These are phyloP conservation scores for Zalerion maritima DNA, from an alignment of 495 filamentous ascomycete species.

Conservation along the genomic window DNA sequence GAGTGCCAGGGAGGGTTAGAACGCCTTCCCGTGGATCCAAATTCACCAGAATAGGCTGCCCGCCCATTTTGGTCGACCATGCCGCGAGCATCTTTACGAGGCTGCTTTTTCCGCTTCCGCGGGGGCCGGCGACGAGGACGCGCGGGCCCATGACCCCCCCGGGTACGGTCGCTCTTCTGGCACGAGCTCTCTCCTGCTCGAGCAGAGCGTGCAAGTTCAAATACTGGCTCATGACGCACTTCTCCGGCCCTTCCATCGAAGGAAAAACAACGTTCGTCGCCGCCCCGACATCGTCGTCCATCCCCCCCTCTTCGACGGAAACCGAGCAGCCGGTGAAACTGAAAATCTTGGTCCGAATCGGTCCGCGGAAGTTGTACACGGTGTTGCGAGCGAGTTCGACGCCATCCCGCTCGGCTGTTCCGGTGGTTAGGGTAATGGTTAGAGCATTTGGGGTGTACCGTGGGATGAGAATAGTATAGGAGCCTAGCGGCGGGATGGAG, in stretches of 20 bases:
- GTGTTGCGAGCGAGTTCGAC: slow-evolving; percentile 77
- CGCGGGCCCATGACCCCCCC: slow-evolving; percentile 48
- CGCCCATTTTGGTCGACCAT: slow-evolving; percentile 63
- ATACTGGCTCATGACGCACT: slow-evolving; percentile 68
- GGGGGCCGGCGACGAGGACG: slow-evolving; percentile 71
- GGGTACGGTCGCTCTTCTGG: slow-evolving; percentile 28
- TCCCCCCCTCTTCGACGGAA: slow-evolving; percentile 55
- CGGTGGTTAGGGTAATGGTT: slow-evolving; percentile 44
- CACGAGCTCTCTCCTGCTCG: slow-evolving; percentile 46
- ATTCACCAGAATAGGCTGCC: slow-evolving; percentile 73
- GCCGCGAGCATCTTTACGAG: slow-evolving; percentile 66
- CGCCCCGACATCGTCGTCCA: slow-evolving; percentile 28
- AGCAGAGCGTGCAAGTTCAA: slow-evolving; percentile 80
- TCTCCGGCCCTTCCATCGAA: slow-evolving; percentile 73
- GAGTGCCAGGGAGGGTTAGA: slow-evolving; percentile 67
- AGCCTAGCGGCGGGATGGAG: too few species aligned
- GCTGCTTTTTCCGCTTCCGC: slow-evolving; percentile 73
- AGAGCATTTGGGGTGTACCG: slow-evolving; percentile 4
- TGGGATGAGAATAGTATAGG: too few species aligned
- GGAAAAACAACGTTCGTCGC: slow-evolving; percentile 50
- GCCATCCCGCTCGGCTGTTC: slow-evolving; percentile 89
- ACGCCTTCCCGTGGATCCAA: slow-evolving; percentile 76
- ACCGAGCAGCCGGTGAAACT: slow-evolving; percentile 82
- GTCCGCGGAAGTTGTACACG: slow-evolving; percentile 67
- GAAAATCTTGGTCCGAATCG: slow-evolving; percentile 75